phyloP scores from a whole-genome alignment of 495 filamentous ascomycete genomes.

The Tuber indicum region DNA sequence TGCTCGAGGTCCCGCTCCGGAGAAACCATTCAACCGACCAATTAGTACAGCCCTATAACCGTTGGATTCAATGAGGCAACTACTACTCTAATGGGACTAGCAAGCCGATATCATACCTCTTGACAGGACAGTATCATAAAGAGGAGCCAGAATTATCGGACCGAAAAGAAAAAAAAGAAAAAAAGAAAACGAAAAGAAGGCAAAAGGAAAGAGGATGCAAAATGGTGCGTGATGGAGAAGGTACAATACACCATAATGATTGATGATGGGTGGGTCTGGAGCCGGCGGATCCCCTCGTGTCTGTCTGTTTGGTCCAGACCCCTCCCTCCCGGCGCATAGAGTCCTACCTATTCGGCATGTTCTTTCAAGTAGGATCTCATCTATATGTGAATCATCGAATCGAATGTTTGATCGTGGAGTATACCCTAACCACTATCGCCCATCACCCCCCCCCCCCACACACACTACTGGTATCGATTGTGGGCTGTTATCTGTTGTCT shows the following conservation, averaged over 20 bases:
- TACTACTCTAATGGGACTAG: not conserved
- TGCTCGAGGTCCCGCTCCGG: not conserved
- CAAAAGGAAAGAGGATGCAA: not conserved
- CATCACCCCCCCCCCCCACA: not conserved
- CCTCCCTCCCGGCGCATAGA: conserved; percentile 5
- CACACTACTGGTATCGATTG: not conserved
- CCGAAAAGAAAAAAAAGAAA: not conserved
- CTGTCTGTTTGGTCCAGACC: not conserved
- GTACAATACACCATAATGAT: not conserved
- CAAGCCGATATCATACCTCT: not conserved
- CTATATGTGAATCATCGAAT: not conserved
- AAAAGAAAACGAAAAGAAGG: not conserved
- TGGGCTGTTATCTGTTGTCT: not conserved
- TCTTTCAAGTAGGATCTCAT: not conserved
- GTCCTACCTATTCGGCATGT: conserved; percentile 7
- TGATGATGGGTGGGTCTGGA: not conserved
- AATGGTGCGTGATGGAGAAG: not conserved
- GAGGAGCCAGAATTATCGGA: not conserved
- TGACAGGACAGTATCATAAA: not conserved
- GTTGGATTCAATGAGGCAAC: not conserved
- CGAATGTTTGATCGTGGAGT: not conserved
- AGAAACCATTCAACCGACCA: not conserved
- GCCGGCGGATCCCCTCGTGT: not conserved
- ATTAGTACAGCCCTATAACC: not conserved
- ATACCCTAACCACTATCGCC: not conserved